phyloP scores from a whole-genome alignment of 148 eudicot species.

The Polygonum aviculare region DNA sequence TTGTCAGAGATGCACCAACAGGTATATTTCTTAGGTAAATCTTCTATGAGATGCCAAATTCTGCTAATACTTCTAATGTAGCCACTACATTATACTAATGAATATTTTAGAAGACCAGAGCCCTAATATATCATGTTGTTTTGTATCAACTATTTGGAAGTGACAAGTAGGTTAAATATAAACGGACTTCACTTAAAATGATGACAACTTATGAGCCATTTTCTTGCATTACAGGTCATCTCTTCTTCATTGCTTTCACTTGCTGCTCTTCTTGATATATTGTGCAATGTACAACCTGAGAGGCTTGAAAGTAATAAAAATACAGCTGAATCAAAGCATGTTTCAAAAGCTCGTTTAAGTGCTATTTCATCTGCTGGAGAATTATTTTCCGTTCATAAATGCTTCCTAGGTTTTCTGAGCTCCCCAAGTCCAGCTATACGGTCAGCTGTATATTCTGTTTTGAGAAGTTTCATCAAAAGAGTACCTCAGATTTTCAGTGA shows the following conservation, averaged over 20 bases:
- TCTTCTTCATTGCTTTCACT: constrained; percentile 86
- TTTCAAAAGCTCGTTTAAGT: constrained; percentile 38
- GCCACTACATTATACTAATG: background rate
- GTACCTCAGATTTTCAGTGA: constrained; percentile 58
- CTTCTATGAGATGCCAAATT: background rate
- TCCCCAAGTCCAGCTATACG: constrained; percentile 62
- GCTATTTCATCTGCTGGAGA: constrained; percentile 60
- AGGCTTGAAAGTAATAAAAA: constrained; percentile 30
- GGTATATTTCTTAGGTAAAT: constrained; percentile 30
- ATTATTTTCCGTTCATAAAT: constrained; percentile 55
- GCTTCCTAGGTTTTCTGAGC: constrained; percentile 62
- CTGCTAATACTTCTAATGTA: background rate
- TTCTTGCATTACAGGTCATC: constrained; percentile 46
- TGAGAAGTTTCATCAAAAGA: constrained; percentile 67
- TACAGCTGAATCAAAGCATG: constrained; percentile 36
- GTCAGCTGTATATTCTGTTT: constrained; percentile 68
- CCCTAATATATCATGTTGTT: background rate
- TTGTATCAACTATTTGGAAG: background rate
- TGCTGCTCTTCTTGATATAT: constrained; percentile 70
- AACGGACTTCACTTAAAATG: background rate
- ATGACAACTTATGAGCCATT: background rate
- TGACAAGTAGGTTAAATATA: background rate
- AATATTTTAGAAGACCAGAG: background rate
- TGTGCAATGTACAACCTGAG: constrained; percentile 38
- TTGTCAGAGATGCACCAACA: constrained; percentile 81